Base-by-base conservation (phyloP, 108 stramenopile species). In the Aureococcus anophagefferens region DNA sequence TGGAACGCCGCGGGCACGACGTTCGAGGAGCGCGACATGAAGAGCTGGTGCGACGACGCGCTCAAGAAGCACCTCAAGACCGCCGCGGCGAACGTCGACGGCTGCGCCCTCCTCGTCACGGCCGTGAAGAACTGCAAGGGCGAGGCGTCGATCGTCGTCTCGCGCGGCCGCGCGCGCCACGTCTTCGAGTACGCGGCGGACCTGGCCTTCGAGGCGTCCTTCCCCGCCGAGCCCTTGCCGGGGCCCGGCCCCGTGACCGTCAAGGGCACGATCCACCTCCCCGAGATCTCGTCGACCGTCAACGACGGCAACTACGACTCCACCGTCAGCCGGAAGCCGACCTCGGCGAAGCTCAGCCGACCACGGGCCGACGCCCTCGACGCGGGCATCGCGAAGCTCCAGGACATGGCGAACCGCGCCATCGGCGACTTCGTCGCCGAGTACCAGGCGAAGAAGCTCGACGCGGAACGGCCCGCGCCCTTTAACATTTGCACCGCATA, bases 1-100 rank as follows among this genome's bases (percentile, higher is more conserved):
- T 97, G 96, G 96, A 97, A 97, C 74, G 74, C 84, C 65, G 90
- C 91, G 0, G 94, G 94, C 0, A 86, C 88, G 4, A 95, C 96
- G 0, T 96, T 91, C 89, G 96, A 97, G 78, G 94, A 94, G 80
- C 90, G 90, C 72, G 88, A 91, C 76, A 84, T 86, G 30, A 88
- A 85, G 18, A 83, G 84, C 16, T 94, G 91, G 91, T 90, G 89
- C 69, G 77, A 76, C 35, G 68, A 74, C 17, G 77, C 74, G 28
- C 74, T 94, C 29, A 76, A 73, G 30, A 66, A 77, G 17, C 76
- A 80, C 35, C 63, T 94, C 4, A 69, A 77, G 59, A 74, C 81
- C 30, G 72, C 89, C 14, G 82, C 81, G 15, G 77, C 79, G 0
- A 81, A 67, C 51, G 35, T 74, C 63, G 32, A 37, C 31, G 33